Evolutionary conservation across 2,329 filamentous ascomycete genomes (phyloP), one percentile per base, ranked within the genome.

Genomic region (Aspergillus novoparasiticus): DNA sequence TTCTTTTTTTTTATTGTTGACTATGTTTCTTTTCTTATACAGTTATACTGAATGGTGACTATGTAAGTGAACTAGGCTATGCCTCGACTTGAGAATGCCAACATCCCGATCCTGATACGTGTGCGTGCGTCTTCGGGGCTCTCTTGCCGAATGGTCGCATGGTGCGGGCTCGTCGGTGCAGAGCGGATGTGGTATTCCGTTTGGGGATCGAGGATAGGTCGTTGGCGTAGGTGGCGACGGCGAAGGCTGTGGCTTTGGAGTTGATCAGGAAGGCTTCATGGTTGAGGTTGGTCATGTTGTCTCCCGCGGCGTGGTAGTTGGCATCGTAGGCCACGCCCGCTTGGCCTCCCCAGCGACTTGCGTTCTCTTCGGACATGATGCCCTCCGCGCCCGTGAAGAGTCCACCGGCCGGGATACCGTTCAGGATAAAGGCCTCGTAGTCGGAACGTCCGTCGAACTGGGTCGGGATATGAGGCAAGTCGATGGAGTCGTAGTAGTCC

Each of bases 361-460:
- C 85, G 73, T 94, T 89, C 39, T 87, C 83, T 57, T 83, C 78
- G 0, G 90, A 92, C 85, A 93, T 94, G 78, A 91, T 76, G 14
- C 86, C 89, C 76, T 94, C 91, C 1, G 91, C 91, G 45, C 91
- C 91, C 2, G 91, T 93, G 60, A 90, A 90, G 64, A 94, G 87
- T 34, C 91, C 91, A 28, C 91, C 90, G 1, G 87, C 87, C 0
- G 91, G 89, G 48, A 94, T 92, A 3, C 89, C 89, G 61, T 86
- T 84, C 41, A 86, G 83, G 71, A 93, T 89, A 80, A 94, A 94
- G 1, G 87, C 89, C 57, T 89, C 90, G 70, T 94, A 94, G 77
- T 95, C 92, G 66, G 89, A 92, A 63, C 91, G 88, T 8, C 91
- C 91, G 69, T 93, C 89, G 68, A 95, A 94, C 2, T 87, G 85